These are phyloP conservation scores for Teratosphaeria gauchensis DNA, from an alignment of 2,329 filamentous ascomycete species.

Conservation along the genomic window DNA sequence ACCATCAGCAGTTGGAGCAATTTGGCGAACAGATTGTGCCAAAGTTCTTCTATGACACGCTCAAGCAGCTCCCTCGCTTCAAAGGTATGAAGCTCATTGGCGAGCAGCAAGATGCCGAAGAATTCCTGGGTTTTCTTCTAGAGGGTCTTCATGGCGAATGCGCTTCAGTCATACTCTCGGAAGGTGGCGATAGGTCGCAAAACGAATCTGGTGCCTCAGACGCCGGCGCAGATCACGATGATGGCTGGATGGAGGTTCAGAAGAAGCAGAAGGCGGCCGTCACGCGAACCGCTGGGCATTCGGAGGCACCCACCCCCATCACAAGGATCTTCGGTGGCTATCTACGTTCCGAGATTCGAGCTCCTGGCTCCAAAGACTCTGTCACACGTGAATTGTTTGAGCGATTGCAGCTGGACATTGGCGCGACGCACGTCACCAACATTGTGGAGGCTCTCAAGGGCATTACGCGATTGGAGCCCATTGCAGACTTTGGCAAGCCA, in stretches of 20 bases:
- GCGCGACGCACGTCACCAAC: conserved; percentile 73
- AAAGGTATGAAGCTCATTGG: conserved; percentile 84
- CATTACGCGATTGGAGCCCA: conserved; percentile 70
- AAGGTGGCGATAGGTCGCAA: conserved; percentile 19
- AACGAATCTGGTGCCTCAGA: conserved; percentile 31
- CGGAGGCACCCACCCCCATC: conserved; percentile 55
- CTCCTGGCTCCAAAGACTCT: conserved; percentile 78
- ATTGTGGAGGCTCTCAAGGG: conserved; percentile 85
- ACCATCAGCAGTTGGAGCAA: conserved; percentile 74
- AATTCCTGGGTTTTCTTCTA: conserved; percentile 87
- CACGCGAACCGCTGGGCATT: conserved; percentile 68
- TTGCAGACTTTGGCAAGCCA: conserved; percentile 76
- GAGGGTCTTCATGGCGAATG: conserved; percentile 93
- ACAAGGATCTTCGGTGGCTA: conserved; percentile 93
- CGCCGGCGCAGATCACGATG: conserved; percentile 32
- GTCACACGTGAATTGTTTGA: conserved; percentile 91
- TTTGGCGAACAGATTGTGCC: conserved; percentile 88
- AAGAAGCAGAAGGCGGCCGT: conserved; percentile 80
- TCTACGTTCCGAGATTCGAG: conserved; percentile 77
- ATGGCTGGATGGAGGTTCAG: conserved; percentile 89
- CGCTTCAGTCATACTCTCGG: conserved; percentile 53
- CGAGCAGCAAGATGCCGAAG: conserved; percentile 95
- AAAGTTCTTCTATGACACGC: conserved; percentile 91
- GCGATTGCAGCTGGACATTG: conserved; percentile 89
- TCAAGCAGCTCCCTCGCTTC: conserved; percentile 77